These are phyloP conservation scores for Colletotrichum lini DNA, from an alignment of 2,329 filamentous ascomycete genomes.

Conservation along the genomic window DNA sequence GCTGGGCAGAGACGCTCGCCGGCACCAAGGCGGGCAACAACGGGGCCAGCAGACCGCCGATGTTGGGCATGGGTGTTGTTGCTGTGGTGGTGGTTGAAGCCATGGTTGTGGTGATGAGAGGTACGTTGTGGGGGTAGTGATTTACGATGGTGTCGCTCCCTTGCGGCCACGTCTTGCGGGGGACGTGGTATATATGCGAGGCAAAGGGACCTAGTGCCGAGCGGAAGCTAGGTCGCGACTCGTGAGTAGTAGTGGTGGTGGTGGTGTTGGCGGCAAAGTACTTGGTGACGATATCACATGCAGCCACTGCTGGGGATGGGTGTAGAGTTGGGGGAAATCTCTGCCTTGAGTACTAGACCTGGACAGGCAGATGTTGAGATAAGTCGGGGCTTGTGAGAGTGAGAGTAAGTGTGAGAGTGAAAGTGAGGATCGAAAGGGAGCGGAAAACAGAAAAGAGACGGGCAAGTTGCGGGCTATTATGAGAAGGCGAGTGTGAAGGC, in stretches of 20 bases:
- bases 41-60: constrained; percentile 65
- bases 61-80: constrained; percentile 50
- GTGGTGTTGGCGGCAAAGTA: constrained; percentile 2
- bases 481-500: constrained; percentile 14
- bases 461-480: constrained; percentile 20
- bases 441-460: not conserved
- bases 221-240: constrained; percentile 18
- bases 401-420: constrained; percentile 1
- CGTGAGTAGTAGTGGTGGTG: constrained; percentile 25
- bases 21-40: constrained; percentile 73
- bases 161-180: constrained; percentile 14
- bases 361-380: not conserved
- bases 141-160: not conserved
- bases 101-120: constrained; percentile 45
- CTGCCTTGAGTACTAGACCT: constrained; percentile 26
- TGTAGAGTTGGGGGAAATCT: constrained; percentile 32
- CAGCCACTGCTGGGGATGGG: constrained; percentile 25
- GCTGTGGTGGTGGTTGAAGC: constrained; percentile 44
- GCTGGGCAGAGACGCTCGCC: constrained; percentile 70
- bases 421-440: not conserved
- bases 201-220: constrained; percentile 16
- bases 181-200: constrained; percentile 22
- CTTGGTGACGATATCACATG: constrained; percentile 40
- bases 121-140: not conserved
- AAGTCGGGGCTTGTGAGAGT: not conserved